phyloP scores from a whole-genome alignment of 768 basidiomycete species.

The Brasilioporus rufonigricans region DNA sequence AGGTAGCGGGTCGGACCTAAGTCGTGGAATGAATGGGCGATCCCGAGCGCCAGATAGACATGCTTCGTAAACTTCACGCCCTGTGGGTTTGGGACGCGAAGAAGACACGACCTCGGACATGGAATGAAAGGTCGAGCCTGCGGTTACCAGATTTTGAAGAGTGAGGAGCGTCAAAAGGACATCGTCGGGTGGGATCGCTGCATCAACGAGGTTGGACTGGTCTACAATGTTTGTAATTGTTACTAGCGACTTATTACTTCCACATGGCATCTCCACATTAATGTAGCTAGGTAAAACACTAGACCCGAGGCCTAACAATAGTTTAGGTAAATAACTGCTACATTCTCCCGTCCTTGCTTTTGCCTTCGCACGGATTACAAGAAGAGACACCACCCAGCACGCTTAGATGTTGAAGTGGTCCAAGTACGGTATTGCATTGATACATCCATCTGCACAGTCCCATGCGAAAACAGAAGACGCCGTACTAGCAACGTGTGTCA shows the following conservation, averaged over 20 bases:
- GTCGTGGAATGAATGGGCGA: conserved; percentile 55
- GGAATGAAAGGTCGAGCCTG: conserved; percentile 19
- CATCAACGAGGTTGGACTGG: conserved; percentile 19
- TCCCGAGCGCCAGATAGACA: conserved; percentile 51
- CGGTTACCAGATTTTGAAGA: conserved; percentile 12
- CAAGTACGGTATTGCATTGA: conserved; percentile 22
- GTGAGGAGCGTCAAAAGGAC: conserved; percentile 24
- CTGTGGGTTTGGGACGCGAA: conserved; percentile 31
- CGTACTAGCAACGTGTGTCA: conserved; percentile 21
- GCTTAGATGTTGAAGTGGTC: conserved; percentile 7
- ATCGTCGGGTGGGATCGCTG: conserved; percentile 22
- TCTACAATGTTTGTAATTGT: conserved; percentile 32
- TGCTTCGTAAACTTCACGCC: conserved; percentile 53
- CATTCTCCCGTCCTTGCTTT: conserved; percentile 8
- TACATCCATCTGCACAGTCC: conserved; percentile 28
- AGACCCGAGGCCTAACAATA: conserved; percentile 14
- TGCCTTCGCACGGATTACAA: conserved; percentile 13
- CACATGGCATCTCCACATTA: conserved; percentile 19
- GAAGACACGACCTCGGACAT: conserved; percentile 27
- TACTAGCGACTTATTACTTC: conserved; percentile 21
- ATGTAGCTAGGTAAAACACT: conserved; percentile 4
- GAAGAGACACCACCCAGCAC: conserved; percentile 4
- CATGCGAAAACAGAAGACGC: conserved; percentile 12
- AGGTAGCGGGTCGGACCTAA: conserved; percentile 51
- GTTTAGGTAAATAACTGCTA: conserved; percentile 31